Evolutionary conservation across 176 grass and related monocot genomes (phyloP), one percentile per base, ranked within the genome.

Genomic region (Metroxylon sagu): DNA sequence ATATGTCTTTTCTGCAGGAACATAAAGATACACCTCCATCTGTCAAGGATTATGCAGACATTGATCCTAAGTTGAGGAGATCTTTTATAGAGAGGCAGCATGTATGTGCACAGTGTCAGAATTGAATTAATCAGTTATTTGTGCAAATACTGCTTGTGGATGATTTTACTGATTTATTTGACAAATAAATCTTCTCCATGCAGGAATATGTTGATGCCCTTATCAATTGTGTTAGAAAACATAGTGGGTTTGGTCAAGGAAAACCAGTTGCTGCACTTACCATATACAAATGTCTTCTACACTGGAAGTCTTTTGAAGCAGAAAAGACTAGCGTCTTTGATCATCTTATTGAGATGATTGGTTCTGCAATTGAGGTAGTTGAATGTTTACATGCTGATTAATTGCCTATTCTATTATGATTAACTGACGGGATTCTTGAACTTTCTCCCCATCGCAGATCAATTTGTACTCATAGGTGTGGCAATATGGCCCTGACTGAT

Each of bases 271-370:
- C 93, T 69, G 87, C 84, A 39, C 74, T 87, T 70, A 92, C 84
- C 26, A 98, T 92, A 72, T 98, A 98, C 77, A 98, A 80, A 77
- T 98, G 93, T 49, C 93, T 98, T 51, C 81, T 98, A 62, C 79
- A 92, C 54, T 98, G 93, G 93, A 98, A 98, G 74, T 98, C 87
- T 59, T 98, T 98, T 50, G 93, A 98, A 74, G 87, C 93, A 29
- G 93, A 98, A 52, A 98, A 80, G 75, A 88, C 93, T 14, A 88
- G 78, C 65, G 93, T 98, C 61, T 98, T 98, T 88, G 93, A 98
- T 64, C 76, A 87, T 65, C 87, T 98, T 70, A 89, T 98, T 69
- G 87, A 98, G 76, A 77, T 92, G 74, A 92, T 98, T 62, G 93
- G 93, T 59, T 92, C 93, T 75, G 78, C 87, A 65, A 98, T 98